phyloP scores from a whole-genome alignment of 2,329 filamentous ascomycete species.

The Hypomyces perniciosus region DNA sequence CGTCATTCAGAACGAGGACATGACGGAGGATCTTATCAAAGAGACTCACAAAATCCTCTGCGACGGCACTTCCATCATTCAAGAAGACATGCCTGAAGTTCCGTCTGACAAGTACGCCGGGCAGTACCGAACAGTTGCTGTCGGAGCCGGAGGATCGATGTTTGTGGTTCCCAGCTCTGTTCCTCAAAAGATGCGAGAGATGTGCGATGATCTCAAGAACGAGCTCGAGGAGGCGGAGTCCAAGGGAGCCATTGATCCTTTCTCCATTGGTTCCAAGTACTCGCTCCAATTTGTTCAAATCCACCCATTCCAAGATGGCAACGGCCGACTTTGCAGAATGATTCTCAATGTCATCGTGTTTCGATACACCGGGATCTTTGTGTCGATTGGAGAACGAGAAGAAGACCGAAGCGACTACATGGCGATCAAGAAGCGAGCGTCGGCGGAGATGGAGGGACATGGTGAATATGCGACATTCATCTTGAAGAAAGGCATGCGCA shows the following conservation, averaged over 20 bases:
- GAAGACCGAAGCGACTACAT: constrained; percentile 17
- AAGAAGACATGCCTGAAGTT: background rate
- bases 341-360: constrained; percentile 31
- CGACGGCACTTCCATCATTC: constrained; percentile 4
- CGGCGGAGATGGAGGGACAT: constrained; percentile 20
- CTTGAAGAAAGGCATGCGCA: constrained; percentile 9
- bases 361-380: constrained; percentile 21
- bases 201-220: constrained; percentile 18
- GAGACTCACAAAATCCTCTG: constrained; percentile 17
- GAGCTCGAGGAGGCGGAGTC: constrained; percentile 12
- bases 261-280: constrained; percentile 22
- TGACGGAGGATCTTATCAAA: constrained; percentile 18
- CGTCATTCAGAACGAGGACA: background rate
- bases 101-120: constrained; percentile 20
- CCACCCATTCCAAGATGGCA: constrained; percentile 35
- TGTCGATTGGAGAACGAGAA: constrained; percentile 18
- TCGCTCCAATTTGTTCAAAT: constrained; percentile 29
- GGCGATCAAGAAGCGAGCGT: constrained; percentile 20
- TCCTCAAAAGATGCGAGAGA: constrained; percentile 21
- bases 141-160: constrained; percentile 22
- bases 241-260: constrained; percentile 19
- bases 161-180: constrained; percentile 22
- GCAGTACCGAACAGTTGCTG: constrained; percentile 17
- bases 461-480: constrained; percentile 24
- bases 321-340: constrained; percentile 31